Percentiles rank a stretch among this genome's conserved stretches.
Conservation (phyloP, 805 yeast species). For the Saccharomycopsis oosterbeekiorum region DNA sequence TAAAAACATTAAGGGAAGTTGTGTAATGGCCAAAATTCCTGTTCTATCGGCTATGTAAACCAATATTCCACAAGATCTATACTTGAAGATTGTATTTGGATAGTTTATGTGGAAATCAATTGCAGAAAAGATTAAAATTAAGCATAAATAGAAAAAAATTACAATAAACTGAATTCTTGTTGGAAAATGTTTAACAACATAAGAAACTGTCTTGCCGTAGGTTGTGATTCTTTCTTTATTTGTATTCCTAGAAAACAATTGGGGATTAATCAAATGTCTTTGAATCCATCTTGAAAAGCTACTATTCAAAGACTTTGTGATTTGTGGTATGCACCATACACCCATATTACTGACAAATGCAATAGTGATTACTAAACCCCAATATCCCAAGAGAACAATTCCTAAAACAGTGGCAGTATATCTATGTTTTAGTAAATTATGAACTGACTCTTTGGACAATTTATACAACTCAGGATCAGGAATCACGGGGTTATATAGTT, state of each 20-base stretch:
- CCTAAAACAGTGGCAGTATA: conserved; percentile 26
- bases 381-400: conserved; percentile 24
- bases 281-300: conserved; percentile 24
- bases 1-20: conserved; percentile 28
- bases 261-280: conserved; percentile 27
- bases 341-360: conserved; percentile 24
- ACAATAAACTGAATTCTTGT: conserved; percentile 27
- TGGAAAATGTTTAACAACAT: conserved; percentile 24
- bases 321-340: conserved; percentile 30
- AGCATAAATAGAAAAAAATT: conserved; percentile 23
- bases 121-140: conserved; percentile 24
- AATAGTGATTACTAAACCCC: conserved; percentile 25
- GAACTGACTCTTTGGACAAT: conserved; percentile 24
- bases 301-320: conserved; percentile 21
- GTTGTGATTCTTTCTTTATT: conserved; percentile 1
- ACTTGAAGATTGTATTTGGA: conserved; percentile 27
- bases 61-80: conserved; percentile 23
- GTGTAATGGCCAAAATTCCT: conserved; percentile 35
- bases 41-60: conserved; percentile 36
- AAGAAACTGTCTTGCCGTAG: conserved; percentile 5
- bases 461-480: conserved; percentile 22
- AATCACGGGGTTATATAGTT: conserved; percentile 24
- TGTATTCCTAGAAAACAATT: conserved; percentile 20
- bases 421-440: conserved; percentile 25
- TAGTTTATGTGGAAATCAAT: conserved; percentile 23